phyloP scores from a whole-genome alignment of 116 monocot species.

The Phalaenopsis hybrid region DNA sequence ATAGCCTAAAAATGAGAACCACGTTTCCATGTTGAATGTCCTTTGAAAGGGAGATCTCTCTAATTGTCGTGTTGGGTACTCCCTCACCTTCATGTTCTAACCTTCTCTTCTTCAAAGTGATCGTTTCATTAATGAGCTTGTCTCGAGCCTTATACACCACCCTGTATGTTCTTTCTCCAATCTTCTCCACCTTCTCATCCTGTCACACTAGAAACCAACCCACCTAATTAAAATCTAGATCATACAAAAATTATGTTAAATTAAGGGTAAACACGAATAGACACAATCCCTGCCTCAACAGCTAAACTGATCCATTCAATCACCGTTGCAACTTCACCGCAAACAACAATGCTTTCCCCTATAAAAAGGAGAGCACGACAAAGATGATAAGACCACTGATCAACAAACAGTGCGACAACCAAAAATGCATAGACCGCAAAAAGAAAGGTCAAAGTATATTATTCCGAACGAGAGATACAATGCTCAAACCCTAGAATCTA shows the following conservation, averaged over 20 bases:
- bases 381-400: neutral
- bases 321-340: conserved; percentile 1
- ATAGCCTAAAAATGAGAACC: conserved; percentile 12
- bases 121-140: conserved; percentile 44
- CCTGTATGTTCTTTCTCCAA: conserved; percentile 91
- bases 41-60: conserved; percentile 87
- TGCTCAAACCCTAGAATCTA: conserved; percentile 3
- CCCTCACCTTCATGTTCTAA: conserved; percentile 93
- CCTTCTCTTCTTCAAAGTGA: conserved; percentile 84
- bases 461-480: neutral
- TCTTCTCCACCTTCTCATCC: conserved; percentile 62
- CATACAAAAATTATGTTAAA: neutral
- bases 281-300: neutral
- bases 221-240: neutral
- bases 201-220: conserved; percentile 27
- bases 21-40: conserved; percentile 89
- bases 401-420: neutral
- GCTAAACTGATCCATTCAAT: conserved; percentile 2
- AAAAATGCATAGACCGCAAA: neutral
- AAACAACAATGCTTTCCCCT: neutral
- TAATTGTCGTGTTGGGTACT: conserved; percentile 78
- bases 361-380: neutral
- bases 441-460: neutral
- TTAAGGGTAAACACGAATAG: neutral
- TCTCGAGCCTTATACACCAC: conserved; percentile 89